phyloP scores from a whole-genome alignment of 192 early-diverging fungal genomes.

The Backusella westeae region DNA sequence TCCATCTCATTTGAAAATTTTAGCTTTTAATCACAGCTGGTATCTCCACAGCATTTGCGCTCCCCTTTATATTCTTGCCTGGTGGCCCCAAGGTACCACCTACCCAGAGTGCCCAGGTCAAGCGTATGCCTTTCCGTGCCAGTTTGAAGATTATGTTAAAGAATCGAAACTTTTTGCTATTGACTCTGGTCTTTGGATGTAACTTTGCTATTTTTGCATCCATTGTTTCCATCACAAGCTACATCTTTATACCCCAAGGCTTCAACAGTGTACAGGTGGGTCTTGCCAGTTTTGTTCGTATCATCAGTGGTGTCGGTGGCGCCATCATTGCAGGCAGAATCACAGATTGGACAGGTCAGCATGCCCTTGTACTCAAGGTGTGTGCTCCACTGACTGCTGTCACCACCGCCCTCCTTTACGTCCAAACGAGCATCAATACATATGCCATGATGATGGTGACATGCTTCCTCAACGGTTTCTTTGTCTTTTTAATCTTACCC shows the following conservation, averaged over 20 bases:
- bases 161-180: constrained; percentile 15
- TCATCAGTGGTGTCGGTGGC: constrained; percentile 8
- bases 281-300: constrained; percentile 13
- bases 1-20: background rate
- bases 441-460: constrained; percentile 22
- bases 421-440: constrained; percentile 28
- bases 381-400: constrained; percentile 12
- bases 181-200: constrained; percentile 11
- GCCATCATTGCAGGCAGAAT: constrained; percentile 12
- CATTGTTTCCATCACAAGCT: constrained; percentile 9
- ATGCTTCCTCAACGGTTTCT: constrained; percentile 25
- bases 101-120: background rate
- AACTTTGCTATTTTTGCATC: constrained; percentile 14
- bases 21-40: constrained; percentile 13
- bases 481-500: constrained; percentile 22
- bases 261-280: constrained; percentile 7
- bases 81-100: constrained; percentile 20
- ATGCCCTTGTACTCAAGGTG: constrained; percentile 23
- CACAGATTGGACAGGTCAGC: constrained; percentile 16
- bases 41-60: constrained; percentile 10
- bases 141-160: constrained; percentile 9
- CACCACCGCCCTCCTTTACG: constrained; percentile 23
- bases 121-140: constrained; percentile 12
- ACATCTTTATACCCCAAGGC: constrained; percentile 11
- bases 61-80: constrained; percentile 23